phyloP scores from a whole-genome alignment of 2,329 filamentous ascomycete genomes.

The Macrophomina phaseolina region DNA sequence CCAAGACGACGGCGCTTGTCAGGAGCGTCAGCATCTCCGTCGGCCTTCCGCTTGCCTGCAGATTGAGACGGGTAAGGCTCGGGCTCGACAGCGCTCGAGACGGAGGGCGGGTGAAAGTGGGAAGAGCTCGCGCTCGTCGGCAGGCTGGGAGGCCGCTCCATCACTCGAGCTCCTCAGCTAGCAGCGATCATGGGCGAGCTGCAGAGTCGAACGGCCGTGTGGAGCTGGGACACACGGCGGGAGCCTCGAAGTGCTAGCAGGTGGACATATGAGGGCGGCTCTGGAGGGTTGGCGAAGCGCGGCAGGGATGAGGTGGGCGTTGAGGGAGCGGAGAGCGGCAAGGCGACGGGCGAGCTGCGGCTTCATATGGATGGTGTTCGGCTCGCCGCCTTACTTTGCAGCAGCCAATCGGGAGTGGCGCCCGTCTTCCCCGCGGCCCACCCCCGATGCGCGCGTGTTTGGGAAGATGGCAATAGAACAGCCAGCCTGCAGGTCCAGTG shows the following conservation, averaged over 20 bases:
- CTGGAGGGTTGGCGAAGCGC: slow-evolving; percentile 1
- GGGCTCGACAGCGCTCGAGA: slow-evolving; percentile 2
- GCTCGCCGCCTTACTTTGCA: slow-evolving; percentile 22
- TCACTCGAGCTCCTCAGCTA: slow-evolving; percentile 21
- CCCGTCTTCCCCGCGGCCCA: slow-evolving; percentile 23
- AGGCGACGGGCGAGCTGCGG: slow-evolving; percentile 11
- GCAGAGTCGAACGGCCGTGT: background rate
- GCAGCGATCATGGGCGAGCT: slow-evolving; percentile 18
- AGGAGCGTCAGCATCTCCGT: slow-evolving; percentile 32
- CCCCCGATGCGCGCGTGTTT: slow-evolving; percentile 8
- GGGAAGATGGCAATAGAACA: background rate
- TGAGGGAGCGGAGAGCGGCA: slow-evolving; percentile 13
- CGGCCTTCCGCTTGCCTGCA: slow-evolving; percentile 45
- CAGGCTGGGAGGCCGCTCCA: slow-evolving; percentile 18
- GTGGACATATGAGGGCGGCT: background rate
- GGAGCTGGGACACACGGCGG: slow-evolving; percentile 1
- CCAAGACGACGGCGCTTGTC: slow-evolving; percentile 44
- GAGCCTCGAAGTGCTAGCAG: slow-evolving; percentile 9
- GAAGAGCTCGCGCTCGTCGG: slow-evolving; percentile 7
- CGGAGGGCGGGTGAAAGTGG: slow-evolving; percentile 8
- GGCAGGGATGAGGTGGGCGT: slow-evolving; percentile 13
- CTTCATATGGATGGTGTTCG: slow-evolving; percentile 24
- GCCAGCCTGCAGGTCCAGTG: too few species aligned
- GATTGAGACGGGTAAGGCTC: background rate
- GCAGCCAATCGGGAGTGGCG: slow-evolving; percentile 15